A percentile compares a stretch with the other conserved stretches of the same genome.
Evolutionary conservation across 2,329 filamentous ascomycete species (phyloP).

Genomic region (Trichoderma lentiforme): DNA sequence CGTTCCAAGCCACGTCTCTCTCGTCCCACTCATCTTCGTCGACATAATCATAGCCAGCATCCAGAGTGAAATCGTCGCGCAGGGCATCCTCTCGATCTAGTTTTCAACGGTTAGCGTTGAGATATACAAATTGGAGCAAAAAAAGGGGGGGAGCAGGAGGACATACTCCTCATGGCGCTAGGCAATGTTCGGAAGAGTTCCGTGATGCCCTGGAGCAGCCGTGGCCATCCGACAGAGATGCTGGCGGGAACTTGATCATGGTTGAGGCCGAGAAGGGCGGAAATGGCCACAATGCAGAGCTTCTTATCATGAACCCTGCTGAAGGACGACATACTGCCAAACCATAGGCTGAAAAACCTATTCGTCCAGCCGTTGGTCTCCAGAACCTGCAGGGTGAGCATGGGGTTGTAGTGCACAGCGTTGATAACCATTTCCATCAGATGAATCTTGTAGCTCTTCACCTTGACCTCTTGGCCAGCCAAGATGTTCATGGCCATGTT

Average conservation of each 20-base stretch:
- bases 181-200: constrained; percentile 90
- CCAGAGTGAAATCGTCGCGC: constrained; percentile 77
- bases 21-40: constrained; percentile 81
- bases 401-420: constrained; percentile 93
- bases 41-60: constrained; percentile 60
- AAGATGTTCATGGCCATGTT: constrained; percentile 84
- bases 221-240: constrained; percentile 91
- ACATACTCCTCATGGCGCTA: constrained; percentile 77
- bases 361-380: constrained; percentile 94
- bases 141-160: not conserved
- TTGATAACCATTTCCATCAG: constrained; percentile 99
- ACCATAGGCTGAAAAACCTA: constrained; percentile 98
- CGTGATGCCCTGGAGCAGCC: constrained; percentile 82
- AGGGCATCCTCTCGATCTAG: constrained; percentile 85
- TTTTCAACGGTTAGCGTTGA: constrained; percentile 25
- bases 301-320: constrained; percentile 97
- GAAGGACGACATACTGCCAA: constrained; percentile 91
- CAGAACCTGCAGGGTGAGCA: constrained; percentile 79
- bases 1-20: constrained; percentile 77
- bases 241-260: constrained; percentile 84
- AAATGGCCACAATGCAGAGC: constrained; percentile 91
- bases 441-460: constrained; percentile 93
- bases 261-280: constrained; percentile 74
- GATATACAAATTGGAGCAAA: not conserved
- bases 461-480: constrained; percentile 70